Evolutionary conservation across 169 alveolate genomes (phyloP), one percentile per base, ranked within the genome.

Genomic region (Toxoplasma gondii): DNA sequence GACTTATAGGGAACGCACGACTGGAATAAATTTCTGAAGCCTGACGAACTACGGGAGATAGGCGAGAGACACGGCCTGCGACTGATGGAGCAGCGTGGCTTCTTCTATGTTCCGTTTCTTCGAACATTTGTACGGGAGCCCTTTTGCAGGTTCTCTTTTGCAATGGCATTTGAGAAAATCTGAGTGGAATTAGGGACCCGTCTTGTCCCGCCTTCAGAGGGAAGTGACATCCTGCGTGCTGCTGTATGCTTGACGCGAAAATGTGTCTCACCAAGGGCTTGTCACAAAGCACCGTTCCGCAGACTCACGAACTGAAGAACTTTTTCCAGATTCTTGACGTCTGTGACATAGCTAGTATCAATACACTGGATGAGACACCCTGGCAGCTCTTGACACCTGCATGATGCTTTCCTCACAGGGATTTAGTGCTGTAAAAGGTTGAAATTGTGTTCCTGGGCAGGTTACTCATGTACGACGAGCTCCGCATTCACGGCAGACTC

Each of bases 41-140:
- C 84, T 36, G 84, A 74, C 45, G 84, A 74, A 34, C 41, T 74
- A 36, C 45, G 31, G 41, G 49, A 38, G 41, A 74, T 74, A 9
- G 84, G 84, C 44, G 84, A 74, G 34, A n/a, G 84, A 38, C 84
- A 74, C 27, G 84, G 84, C 84, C 45, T 74, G 84, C 84, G 84
- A 16, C 45, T 74, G 84, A 19, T 74, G 45, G 84, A 74, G 84
- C 84, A 74, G 84, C 41, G 84, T 19, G 84, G 84, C 41, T 74
- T 74, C 45, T 36, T 38, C 31, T 74, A 74, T 38, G 39, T 74
- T 74, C 84, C 84, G 49, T 0, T 74, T 17, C 41, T 74, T n/a
- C 84, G 84, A 16, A 34, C 45, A n/a, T 74, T 74, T 9, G 44
- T 74, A 19, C 41, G 45, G 29, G 84, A 74, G 44, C 84, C 84